Percentiles rank a stretch among this genome's conserved stretches.
Evolutionary conservation across 768 basidiomycete genomes (phyloP).

Genomic region (Exidia glandulosa): DNA sequence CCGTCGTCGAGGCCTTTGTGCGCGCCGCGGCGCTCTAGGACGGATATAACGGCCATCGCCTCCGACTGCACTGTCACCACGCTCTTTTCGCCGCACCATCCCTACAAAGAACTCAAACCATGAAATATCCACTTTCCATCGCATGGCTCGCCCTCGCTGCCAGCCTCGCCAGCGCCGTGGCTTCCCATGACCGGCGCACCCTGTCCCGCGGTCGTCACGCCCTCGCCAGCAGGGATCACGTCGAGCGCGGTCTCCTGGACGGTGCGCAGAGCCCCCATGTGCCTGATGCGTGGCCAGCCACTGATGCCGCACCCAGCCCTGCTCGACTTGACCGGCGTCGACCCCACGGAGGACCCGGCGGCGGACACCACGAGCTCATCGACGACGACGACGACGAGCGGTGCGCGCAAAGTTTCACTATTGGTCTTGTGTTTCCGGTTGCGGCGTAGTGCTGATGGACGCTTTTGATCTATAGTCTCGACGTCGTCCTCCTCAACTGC

Average conservation of each 20-base stretch:
- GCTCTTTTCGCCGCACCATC: background rate
- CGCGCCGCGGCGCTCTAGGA: too few species aligned
- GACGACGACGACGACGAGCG: background rate
- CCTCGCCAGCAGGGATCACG: background rate
- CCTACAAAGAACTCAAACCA: background rate
- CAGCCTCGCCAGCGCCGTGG: background rate
- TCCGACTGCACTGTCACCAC: background rate
- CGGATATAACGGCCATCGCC: too few species aligned
- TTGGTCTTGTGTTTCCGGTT: background rate
- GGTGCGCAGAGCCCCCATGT: too few species aligned
- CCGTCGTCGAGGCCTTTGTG: too few species aligned
- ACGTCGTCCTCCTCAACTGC: background rate
- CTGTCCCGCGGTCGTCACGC: background rate
- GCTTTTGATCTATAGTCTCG: background rate
- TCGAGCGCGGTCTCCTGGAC: background rate
- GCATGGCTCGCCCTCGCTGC: background rate
- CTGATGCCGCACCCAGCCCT: background rate
- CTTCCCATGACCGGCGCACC: background rate
- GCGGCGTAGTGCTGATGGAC: background rate
- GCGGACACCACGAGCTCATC: background rate
- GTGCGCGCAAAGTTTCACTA: too few species aligned
- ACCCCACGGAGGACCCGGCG: background rate
- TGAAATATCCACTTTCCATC: background rate
- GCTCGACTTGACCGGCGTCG: background rate
- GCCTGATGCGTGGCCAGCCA: background rate